Conservation (phyloP, 148 eudicot species). For the Chenopodium quinoa region DNA sequence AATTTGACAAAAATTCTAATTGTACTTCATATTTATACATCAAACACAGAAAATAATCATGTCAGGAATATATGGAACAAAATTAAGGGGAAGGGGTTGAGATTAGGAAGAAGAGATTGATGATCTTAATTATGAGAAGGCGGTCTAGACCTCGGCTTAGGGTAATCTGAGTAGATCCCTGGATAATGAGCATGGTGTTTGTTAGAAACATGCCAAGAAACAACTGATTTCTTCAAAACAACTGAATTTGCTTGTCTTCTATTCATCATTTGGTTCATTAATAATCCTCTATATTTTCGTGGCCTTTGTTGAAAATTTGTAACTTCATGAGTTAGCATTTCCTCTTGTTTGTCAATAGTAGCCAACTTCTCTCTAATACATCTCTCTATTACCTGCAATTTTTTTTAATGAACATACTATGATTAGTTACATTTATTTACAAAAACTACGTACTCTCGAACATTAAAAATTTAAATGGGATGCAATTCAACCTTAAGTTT, state of each 20-base stretch:
- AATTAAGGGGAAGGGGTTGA: not conserved
- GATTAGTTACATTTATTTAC: no score
- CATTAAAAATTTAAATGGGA: no score
- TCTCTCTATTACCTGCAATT: constrained; percentile 6
- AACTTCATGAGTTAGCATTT: not conserved
- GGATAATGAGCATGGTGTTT: constrained; percentile 22
- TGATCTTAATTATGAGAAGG: constrained; percentile 32
- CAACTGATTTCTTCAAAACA: constrained; percentile 15
- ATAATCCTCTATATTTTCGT: not conserved
- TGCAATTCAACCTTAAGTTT: no score
- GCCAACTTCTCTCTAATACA: not conserved
- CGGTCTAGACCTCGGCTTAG: constrained; percentile 34
- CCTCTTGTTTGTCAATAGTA: not conserved
- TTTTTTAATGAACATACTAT: no score
- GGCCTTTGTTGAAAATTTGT: not conserved
- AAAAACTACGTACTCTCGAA: no score
- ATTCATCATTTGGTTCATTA: not conserved
- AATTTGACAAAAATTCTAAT: not conserved
- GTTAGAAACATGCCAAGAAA: constrained; percentile 20
- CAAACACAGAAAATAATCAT: not conserved
- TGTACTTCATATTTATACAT: no score
- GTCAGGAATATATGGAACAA: not conserved
- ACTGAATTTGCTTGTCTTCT: constrained; percentile 4
- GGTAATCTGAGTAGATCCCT: constrained; percentile 30
- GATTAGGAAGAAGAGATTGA: not conserved